Conservation (phyloP, 2,329 filamentous ascomycete genomes). For the Diaporthe amygdali region DNA sequence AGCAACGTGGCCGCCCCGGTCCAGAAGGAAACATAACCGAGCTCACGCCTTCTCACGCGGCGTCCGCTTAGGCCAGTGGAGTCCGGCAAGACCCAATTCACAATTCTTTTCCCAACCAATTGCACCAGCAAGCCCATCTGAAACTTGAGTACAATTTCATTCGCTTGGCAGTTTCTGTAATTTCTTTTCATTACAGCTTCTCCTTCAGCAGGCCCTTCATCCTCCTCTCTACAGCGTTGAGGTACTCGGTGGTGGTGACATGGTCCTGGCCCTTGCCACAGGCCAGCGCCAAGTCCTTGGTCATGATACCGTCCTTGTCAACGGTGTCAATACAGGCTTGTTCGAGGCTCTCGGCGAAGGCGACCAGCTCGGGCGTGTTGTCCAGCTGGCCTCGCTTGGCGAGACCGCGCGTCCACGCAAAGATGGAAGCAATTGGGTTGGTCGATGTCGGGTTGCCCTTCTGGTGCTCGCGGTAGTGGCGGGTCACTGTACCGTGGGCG, state of each 20-base stretch:
- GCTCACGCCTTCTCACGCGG: neutral
- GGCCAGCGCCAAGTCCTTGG: constrained; percentile 96
- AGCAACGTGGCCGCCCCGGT: neutral
- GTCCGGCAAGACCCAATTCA: neutral
- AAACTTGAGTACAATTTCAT: neutral
- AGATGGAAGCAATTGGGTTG: constrained; percentile 98
- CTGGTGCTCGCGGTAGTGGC: constrained; percentile 98
- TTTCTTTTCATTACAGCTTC: constrained; percentile 63
- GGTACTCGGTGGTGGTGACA: constrained; percentile 90
- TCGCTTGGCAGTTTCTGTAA: neutral
- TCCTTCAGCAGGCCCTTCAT: constrained; percentile 81
- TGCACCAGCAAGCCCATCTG: neutral
- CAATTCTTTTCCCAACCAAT: neutral
- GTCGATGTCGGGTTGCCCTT: constrained; percentile 97
- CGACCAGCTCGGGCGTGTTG: constrained; percentile 86
- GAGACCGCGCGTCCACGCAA: constrained; percentile 96
- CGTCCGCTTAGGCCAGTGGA: neutral
- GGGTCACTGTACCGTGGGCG: constrained; percentile 96
- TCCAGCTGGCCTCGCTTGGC: constrained; percentile 93
- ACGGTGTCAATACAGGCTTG: constrained; percentile 94
- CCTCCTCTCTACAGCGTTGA: constrained; percentile 89
- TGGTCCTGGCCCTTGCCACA: constrained; percentile 90
- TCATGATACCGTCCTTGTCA: constrained; percentile 95
- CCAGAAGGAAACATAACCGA: neutral
- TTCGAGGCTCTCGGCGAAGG: constrained; percentile 91